Conservation (phyloP, 2,329 filamentous ascomycete genomes). For the Fusarium mundagurra region DNA sequence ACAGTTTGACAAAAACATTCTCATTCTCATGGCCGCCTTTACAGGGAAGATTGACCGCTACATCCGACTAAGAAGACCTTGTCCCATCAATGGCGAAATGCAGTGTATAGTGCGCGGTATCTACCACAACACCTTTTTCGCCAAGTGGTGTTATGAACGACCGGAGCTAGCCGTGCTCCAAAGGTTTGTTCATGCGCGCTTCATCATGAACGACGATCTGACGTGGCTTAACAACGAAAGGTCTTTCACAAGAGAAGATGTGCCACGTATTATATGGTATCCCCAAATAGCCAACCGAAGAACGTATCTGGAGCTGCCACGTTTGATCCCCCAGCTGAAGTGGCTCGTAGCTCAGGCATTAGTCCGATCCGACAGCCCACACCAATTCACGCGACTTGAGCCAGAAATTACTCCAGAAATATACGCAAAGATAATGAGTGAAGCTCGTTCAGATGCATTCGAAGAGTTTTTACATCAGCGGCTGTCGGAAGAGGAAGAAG, state of each 20-base stretch:
- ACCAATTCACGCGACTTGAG: background rate
- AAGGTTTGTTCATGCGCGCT: background rate
- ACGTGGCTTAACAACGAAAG: background rate
- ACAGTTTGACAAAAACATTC: conserved; percentile 48
- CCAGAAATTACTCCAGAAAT: background rate
- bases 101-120: conserved; percentile 13
- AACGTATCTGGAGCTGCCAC: background rate
- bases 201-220: conserved; percentile 1
- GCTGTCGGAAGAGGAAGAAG: background rate
- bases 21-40: conserved; percentile 52
- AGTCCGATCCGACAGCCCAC: background rate
- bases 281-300: background rate
- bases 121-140: background rate
- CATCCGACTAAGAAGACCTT: conserved; percentile 45
- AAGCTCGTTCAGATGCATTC: background rate
- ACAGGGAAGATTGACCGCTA: conserved; percentile 54
- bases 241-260: background rate
- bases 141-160: background rate
- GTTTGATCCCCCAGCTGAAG: background rate
- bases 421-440: background rate
- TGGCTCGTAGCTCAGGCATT: background rate
- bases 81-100: background rate
- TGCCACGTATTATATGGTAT: background rate
- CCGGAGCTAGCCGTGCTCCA: background rate
- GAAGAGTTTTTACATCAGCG: background rate